These are phyloP conservation scores for Leccinum griseonigrum DNA, from an alignment of 1,284 basidiomycete genomes.

Conservation along the genomic window DNA sequence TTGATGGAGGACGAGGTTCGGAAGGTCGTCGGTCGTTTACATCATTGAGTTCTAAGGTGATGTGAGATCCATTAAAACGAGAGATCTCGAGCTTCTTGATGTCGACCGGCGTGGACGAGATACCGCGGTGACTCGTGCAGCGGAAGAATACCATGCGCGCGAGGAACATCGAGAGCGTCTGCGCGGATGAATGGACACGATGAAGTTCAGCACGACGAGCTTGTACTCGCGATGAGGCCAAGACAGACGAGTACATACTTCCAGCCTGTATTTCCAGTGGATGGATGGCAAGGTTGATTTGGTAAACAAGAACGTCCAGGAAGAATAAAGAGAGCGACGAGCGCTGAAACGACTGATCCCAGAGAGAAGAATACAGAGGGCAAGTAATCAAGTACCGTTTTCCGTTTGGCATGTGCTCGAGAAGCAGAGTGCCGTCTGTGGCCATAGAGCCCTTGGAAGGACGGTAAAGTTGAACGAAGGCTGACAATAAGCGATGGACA, in stretches of 20 bases:
- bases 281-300: conserved; percentile 57
- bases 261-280: conserved; percentile 81
- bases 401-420: conserved; percentile 90
- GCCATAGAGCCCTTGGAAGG: conserved; percentile 83
- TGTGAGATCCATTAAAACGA: conserved; percentile 74
- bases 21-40: conserved; percentile 53
- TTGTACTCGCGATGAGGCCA: conserved; percentile 61
- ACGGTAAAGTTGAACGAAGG: conserved; percentile 7
- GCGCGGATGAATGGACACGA: conserved; percentile 8
- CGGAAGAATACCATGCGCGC: conserved; percentile 87
- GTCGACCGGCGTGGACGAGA: conserved; percentile 81
- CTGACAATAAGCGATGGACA: neutral
- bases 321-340: conserved; percentile 76
- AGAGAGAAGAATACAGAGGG: conserved; percentile 94
- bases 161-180: conserved; percentile 88
- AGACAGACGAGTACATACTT: conserved; percentile 75
- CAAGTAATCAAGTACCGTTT: conserved; percentile 91
- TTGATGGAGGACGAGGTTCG: conserved; percentile 12
- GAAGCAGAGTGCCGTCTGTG: conserved; percentile 90
- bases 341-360: conserved; percentile 81
- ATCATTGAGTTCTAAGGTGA: conserved; percentile 67
- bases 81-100: conserved; percentile 84
- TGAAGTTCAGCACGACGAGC: neutral
- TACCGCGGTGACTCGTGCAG: conserved; percentile 92
- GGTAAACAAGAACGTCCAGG: conserved; percentile 73